Base-by-base conservation (phyloP, 2,329 filamentous ascomycete genomes). In the Aureobasidium leucospermi region DNA sequence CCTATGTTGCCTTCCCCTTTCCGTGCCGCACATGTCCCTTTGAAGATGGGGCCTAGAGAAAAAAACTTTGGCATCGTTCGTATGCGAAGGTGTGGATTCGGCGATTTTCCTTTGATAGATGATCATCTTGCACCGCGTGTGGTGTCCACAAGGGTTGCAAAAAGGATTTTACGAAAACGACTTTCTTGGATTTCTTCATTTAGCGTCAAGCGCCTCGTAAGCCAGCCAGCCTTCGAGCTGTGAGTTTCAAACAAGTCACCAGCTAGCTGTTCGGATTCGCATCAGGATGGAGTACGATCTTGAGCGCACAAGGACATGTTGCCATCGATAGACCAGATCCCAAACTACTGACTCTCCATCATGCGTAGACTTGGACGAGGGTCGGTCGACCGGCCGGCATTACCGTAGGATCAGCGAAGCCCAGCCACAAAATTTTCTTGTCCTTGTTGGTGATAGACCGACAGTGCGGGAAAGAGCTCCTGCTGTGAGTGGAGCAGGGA, bases 161-260 rank as follows among this genome's bases (percentile, higher is more conserved):
- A 32, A 49, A 32, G 13, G 47, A 38, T 36, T 36, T 49, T 49
- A 49, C 47, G 47, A 49, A 49, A 49, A 49, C 47, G 47, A 49
- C 32, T 49, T 49, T 34, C 36, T 34, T 31, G 32, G 32, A 36
- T 49, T 49, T 23, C 23, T 23, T 19, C 47, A 3, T 49, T 38
- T 49, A 49, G 47, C 47, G 47, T 49, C 31, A 46, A 49, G 47
- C 47, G 47, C 32, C 47, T 49, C 47, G 47, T 49, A 38, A 49
- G 47, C 47, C 47, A 23, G 19, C n/a, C 32, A 23, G 16, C 16
- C 47, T 10, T 38, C 32, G 38, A 13, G 47, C 47, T 34, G 19
- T 31, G 13, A 32, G 8, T 36, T 9, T 38, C 28, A 19, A 29
- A 36, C 23, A 23, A 7, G 31, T 48, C 10, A 19, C 9, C 46